Evolutionary conservation across 805 yeast genomes (phyloP).

Genomic region (Spathaspora arborariae): DNA sequence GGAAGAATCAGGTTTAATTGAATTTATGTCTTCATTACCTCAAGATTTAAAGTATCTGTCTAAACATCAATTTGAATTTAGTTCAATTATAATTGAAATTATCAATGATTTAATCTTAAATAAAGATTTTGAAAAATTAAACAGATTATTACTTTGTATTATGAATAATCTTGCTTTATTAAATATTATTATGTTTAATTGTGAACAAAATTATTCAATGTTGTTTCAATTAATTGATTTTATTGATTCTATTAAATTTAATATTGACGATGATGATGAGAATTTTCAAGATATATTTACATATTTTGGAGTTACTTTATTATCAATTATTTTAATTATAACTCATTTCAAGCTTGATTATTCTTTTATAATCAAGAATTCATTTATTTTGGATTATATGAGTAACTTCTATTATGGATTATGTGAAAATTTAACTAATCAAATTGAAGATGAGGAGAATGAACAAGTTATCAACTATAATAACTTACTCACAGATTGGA

Average conservation of each 20-base stretch:
- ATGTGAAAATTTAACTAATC: slow-evolving; percentile 26
- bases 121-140: slow-evolving; percentile 29
- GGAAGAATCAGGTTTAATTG: slow-evolving; percentile 35
- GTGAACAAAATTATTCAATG: slow-evolving; percentile 40
- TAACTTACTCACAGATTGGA: slow-evolving; percentile 58
- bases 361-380: slow-evolving; percentile 20
- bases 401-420: slow-evolving; percentile 30
- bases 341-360: slow-evolving; percentile 24
- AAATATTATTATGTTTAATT: slow-evolving; percentile 34
- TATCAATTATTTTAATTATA: slow-evolving; percentile 28
- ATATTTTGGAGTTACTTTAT: slow-evolving; percentile 60
- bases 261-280: slow-evolving; percentile 49
- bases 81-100: slow-evolving; percentile 14
- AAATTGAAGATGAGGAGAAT: slow-evolving; percentile 23
- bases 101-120: slow-evolving; percentile 22
- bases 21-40: slow-evolving; percentile 21
- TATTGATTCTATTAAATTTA: slow-evolving; percentile 42
- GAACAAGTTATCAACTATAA: slow-evolving; percentile 31
- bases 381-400: slow-evolving; percentile 31
- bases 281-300: slow-evolving; percentile 65
- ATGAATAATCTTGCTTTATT: slow-evolving; percentile 40
- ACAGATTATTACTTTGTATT: slow-evolving; percentile 49
- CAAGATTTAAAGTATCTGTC: slow-evolving; percentile 19
- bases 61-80: slow-evolving; percentile 23
- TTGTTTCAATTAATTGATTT: slow-evolving; percentile 46